phyloP scores from a whole-genome alignment of 768 basidiomycete species.

The Hericium erinaceus region DNA sequence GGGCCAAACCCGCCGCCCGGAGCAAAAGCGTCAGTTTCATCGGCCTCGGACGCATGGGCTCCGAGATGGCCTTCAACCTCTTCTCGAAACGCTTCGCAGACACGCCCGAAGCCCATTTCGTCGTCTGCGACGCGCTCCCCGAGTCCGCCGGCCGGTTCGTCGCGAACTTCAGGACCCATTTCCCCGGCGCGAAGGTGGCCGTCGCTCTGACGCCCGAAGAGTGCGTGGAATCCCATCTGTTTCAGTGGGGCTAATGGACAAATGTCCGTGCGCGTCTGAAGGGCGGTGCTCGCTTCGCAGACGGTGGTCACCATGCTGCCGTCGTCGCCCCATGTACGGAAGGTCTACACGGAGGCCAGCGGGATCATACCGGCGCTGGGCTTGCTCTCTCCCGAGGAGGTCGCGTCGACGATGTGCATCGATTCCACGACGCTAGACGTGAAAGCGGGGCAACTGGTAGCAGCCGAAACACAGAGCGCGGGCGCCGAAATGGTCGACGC shows the following conservation, averaged over 20 bases:
- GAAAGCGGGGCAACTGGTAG: slow-evolving; percentile 56
- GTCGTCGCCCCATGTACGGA: slow-evolving; percentile 78
- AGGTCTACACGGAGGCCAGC: slow-evolving; percentile 55
- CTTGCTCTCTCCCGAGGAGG: slow-evolving; percentile 27
- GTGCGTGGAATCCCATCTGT: slow-evolving; percentile 34
- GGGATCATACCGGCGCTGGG: slow-evolving; percentile 60
- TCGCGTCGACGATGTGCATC: slow-evolving; percentile 55
- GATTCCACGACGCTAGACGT: slow-evolving; percentile 92
- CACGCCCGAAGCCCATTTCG: slow-evolving; percentile 45
- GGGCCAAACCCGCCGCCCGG: slow-evolving; percentile 4
- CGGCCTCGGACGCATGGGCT: slow-evolving; percentile 83
- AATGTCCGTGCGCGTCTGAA: slow-evolving; percentile 19
- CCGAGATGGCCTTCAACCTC: slow-evolving; percentile 78
- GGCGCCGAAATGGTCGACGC: slow-evolving; percentile 84
- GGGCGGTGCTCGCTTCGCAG: slow-evolving; percentile 53
- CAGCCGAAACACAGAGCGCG: slow-evolving; percentile 37
- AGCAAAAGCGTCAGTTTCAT: slow-evolving; percentile 62
- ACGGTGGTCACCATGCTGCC: slow-evolving; percentile 88
- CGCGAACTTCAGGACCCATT: slow-evolving; percentile 42
- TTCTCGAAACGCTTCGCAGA: slow-evolving; percentile 64
- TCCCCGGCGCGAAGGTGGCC: slow-evolving; percentile 49
- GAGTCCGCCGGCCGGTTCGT: slow-evolving; percentile 50
- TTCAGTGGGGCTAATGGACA: slow-evolving; percentile 1
- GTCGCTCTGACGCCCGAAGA: slow-evolving; percentile 60
- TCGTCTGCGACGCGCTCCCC: slow-evolving; percentile 70